These are phyloP conservation scores for Ganoderma meredithae DNA, from an alignment of 1,284 basidiomycete genomes.

Conservation along the genomic window DNA sequence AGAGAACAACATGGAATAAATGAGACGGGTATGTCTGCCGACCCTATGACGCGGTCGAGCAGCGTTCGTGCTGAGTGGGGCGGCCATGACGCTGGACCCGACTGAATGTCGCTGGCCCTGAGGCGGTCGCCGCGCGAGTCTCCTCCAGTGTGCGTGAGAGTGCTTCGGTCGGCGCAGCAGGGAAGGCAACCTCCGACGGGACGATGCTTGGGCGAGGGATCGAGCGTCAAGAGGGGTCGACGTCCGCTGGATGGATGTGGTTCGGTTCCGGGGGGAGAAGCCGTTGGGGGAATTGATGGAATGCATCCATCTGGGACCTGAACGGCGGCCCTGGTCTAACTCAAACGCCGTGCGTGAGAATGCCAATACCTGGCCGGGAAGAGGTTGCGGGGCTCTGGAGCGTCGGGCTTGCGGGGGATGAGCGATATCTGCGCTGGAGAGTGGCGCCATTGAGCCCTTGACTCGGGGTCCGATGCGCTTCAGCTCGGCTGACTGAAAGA, in stretches of 20 bases:
- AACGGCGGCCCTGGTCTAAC: slow-evolving; percentile 20
- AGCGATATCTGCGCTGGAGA: slow-evolving; percentile 10
- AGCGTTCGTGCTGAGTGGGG: slow-evolving; percentile 5
- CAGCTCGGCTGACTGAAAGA: background rate
- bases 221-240: slow-evolving; percentile 14
- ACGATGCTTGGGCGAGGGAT: slow-evolving; percentile 15
- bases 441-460: background rate
- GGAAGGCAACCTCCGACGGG: slow-evolving; percentile 15
- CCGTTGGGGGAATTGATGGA: slow-evolving; percentile 13
- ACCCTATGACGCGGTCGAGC: background rate
- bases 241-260: slow-evolving; percentile 14
- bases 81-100: slow-evolving; percentile 10
- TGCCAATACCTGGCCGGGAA: background rate
- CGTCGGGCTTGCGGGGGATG: background rate
- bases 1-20: background rate
- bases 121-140: slow-evolving; percentile 30
- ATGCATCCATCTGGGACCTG: slow-evolving; percentile 17
- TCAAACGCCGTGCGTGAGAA: slow-evolving; percentile 19
- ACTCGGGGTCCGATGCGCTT: background rate
- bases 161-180: background rate
- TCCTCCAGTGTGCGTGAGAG: slow-evolving; percentile 22
- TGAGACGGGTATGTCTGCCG: background rate
- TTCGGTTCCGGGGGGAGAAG: slow-evolving; percentile 23
- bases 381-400: background rate
- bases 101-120: slow-evolving; percentile 24